Percentiles rank a stretch among this genome's conserved stretches.
These are phyloP conservation scores for Astragalus membranaceus DNA, from an alignment of 306 rosid genomes.

Conservation along the genomic window DNA sequence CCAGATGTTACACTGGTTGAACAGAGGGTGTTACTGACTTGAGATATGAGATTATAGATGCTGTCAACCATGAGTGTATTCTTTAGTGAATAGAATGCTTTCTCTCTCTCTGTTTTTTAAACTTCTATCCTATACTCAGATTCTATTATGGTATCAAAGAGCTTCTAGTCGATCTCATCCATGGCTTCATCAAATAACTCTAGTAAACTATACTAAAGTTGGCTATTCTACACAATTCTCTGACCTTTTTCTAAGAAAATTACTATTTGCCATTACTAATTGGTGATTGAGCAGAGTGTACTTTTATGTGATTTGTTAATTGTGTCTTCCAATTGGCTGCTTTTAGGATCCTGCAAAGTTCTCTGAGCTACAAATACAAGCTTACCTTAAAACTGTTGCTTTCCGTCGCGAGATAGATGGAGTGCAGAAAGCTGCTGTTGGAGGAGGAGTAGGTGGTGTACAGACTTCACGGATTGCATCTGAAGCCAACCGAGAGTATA, in stretches of 20 bases:
- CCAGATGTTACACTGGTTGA: no score
- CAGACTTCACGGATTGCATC: slow-evolving; percentile 92
- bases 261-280: slow-evolving; percentile 9
- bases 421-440: slow-evolving; percentile 86
- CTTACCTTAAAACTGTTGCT: slow-evolving; percentile 96
- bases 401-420: slow-evolving; percentile 89
- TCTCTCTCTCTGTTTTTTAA: no score
- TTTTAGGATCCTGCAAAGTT: slow-evolving; percentile 84
- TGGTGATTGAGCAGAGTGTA: neutral
- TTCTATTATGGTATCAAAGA: no score
- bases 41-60: no score
- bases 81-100: no score
- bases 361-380: slow-evolving; percentile 91
- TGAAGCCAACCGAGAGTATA: slow-evolving; percentile 85
- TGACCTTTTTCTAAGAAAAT: neutral
- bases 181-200: no score
- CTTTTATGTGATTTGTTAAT: neutral
- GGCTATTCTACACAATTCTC: no score
- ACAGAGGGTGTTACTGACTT: no score
- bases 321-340: slow-evolving; percentile 23
- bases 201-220: no score
- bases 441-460: slow-evolving; percentile 77
- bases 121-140: no score
- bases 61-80: no score
- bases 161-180: no score